Percentiles rank a stretch among this genome's conserved stretches.
These are phyloP conservation scores for Viridothelium virens DNA, from an alignment of 495 filamentous ascomycete genomes.

Conservation along the genomic window DNA sequence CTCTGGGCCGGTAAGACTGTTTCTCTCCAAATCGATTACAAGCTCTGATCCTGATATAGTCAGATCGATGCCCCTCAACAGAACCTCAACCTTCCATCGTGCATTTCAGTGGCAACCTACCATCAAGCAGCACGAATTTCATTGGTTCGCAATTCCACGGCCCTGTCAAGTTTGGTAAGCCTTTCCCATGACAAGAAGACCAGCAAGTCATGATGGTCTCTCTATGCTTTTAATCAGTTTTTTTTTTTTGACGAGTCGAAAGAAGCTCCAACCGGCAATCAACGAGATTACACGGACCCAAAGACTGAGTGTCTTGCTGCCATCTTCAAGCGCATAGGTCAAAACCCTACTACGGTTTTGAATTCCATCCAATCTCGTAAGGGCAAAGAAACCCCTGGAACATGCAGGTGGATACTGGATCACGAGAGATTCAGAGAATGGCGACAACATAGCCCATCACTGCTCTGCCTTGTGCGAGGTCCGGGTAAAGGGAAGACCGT, in stretches of 20 bases:
- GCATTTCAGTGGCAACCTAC: not conserved
- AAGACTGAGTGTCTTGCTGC: not conserved
- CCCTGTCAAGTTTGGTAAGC: not conserved
- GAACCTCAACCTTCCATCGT: not conserved
- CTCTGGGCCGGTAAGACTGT: not conserved
- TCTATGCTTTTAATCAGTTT: not conserved
- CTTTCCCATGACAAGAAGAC: not conserved
- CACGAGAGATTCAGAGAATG: constrained; percentile 5
- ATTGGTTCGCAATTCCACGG: not conserved
- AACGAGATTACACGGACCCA: constrained; percentile 5
- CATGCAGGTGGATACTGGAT: constrained; percentile 12
- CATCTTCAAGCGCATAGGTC: not conserved
- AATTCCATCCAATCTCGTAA: not conserved
- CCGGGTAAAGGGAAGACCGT: constrained; percentile 9
- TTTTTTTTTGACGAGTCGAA: not conserved
- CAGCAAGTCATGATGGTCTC: not conserved
- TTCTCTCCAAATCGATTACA: not conserved
- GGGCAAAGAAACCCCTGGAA: not conserved
- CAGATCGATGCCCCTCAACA: not conserved
- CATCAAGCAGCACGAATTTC: not conserved
- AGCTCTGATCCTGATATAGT: not conserved
- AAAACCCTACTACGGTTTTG: not conserved
- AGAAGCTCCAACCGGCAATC: not conserved
- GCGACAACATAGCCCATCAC: constrained; percentile 1
- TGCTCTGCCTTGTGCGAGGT: not conserved